Evolutionary conservation across 768 basidiomycete species (phyloP), one percentile per base, ranked within the genome.

Genomic region (Amanita inopinata): DNA sequence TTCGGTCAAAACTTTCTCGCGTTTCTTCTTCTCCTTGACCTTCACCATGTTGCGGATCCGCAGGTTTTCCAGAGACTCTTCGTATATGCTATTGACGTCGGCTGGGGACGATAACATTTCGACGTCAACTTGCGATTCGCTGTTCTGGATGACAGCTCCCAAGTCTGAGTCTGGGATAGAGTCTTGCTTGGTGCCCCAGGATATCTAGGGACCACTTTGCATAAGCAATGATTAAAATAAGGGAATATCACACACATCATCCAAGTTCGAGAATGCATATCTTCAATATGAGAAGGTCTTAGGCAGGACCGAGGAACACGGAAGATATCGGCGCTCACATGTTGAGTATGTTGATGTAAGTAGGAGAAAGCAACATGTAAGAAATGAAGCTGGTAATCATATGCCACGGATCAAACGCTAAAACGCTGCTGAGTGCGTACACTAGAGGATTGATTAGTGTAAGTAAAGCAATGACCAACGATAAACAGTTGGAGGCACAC

Each of bases 121-220:
- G 38, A 94, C 80, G 55, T 92, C 88, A 33, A 94, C 90, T 51
- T 86, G 79, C 10, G 79, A 80, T 53, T 83, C 69, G 19, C 74
- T 78, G 53, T 91, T 81, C 55, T 89, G 85, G 28, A 79, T 75
- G 35, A 92, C 86, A 5, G 79, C 78, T 7, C 90, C 90, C 12
- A 96, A 76, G 55, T 94, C 90, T 0, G 74, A 71, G 39, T 84
- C 80, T 0, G 74, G 70, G 2, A 71, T 63, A 6, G 74, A 73
- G 50, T 90, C 86, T 61, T 90, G 85, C 61, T 97, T 97, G n/a
- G 92, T 97, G 4, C 92, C 92, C 92, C 92, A 89, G 18, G 88
- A 88, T 32, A 88, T 87, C 83, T 86, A 53, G 3, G 42, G 17
- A 33, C 17, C 28, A 34, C 35, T 23, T 10, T 36, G 22, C 23